Conservation (phyloP, 1,284 basidiomycete species). For the Papiliotrema flavescens region DNA sequence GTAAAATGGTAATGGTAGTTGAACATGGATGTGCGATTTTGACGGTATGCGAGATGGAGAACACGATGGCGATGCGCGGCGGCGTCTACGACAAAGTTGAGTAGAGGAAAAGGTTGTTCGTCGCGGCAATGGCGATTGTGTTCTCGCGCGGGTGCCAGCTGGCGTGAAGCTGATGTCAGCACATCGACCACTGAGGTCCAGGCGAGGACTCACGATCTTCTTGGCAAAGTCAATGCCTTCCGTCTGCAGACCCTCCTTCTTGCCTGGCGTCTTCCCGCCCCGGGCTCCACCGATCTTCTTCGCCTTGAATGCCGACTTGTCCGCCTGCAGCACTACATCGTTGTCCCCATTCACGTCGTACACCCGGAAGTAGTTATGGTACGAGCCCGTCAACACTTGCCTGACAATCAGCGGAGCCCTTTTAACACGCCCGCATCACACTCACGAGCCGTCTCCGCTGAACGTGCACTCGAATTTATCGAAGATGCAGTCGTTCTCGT, state of each 20-base stretch:
- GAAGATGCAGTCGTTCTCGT: constrained; percentile 99
- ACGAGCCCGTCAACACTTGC: constrained; percentile 92
- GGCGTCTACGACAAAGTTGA: constrained; percentile 42
- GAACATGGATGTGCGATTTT: neutral
- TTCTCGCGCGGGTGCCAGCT: constrained; percentile 98
- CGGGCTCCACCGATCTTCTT: constrained; percentile 90
- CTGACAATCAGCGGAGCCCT: constrained; percentile 50
- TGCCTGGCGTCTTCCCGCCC: constrained; percentile 65
- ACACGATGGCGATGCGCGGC: neutral
- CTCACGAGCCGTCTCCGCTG: constrained; percentile 91
- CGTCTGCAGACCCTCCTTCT: constrained; percentile 78
- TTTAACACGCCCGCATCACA: neutral
- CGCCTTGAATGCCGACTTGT: constrained; percentile 99
- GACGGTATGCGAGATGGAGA: neutral
- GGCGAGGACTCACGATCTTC: constrained; percentile 68
- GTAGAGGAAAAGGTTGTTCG: constrained; percentile 70
- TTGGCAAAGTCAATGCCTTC: constrained; percentile 97
- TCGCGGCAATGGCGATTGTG: constrained; percentile 94
- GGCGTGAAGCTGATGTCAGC: constrained; percentile 61
- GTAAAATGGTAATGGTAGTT: neutral
- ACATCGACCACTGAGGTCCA: neutral
- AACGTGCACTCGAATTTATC: constrained; percentile 99
- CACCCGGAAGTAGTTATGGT: constrained; percentile 99
- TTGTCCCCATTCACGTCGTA: constrained; percentile 88
- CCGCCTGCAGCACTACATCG: constrained; percentile 93